Conservation (phyloP, 2,329 filamentous ascomycete genomes). For the Colletotrichum tabaci region DNA sequence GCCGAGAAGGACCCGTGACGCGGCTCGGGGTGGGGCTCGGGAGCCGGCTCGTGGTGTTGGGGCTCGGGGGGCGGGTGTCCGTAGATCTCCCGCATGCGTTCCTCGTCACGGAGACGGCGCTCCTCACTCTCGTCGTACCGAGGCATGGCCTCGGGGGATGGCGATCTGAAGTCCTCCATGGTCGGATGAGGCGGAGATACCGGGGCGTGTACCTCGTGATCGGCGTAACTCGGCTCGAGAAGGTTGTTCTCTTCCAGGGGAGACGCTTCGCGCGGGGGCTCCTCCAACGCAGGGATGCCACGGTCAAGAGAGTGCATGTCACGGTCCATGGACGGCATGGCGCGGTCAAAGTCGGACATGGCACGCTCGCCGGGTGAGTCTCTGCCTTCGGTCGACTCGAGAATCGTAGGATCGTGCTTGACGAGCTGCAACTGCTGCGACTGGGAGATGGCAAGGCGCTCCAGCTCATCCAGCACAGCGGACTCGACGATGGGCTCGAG, state of each 20-base stretch:
- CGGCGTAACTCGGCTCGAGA: conserved; percentile 34
- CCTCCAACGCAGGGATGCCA: conserved; percentile 24
- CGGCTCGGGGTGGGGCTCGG: conserved; percentile 34
- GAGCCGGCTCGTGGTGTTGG: conserved; percentile 38
- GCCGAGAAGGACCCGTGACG: conserved; percentile 9
- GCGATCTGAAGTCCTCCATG: background rate
- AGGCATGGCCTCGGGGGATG: conserved; percentile 33
- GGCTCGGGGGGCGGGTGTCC: conserved; percentile 50
- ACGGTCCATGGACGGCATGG: conserved; percentile 14
- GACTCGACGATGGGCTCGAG: conserved; percentile 81
- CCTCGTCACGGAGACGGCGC: conserved; percentile 62
- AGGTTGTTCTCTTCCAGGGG: conserved; percentile 30
- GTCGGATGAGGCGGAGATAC: conserved; percentile 21
- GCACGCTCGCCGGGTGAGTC: conserved; percentile 37
- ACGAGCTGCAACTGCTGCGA: conserved; percentile 55
- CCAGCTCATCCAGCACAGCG: conserved; percentile 68
- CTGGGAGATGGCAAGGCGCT: conserved; percentile 65
- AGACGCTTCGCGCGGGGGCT: conserved; percentile 17
- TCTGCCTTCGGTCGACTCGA: conserved; percentile 43
- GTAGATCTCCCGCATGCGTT: conserved; percentile 69
- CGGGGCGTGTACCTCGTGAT: conserved; percentile 11
- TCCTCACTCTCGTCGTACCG: conserved; percentile 49
- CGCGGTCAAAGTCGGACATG: conserved; percentile 22
- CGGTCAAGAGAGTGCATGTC: conserved; percentile 14
- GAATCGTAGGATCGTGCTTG: conserved; percentile 49